phyloP scores from a whole-genome alignment of 2,329 filamentous ascomycete genomes.

The Cladosporium austrohemisphaericum region DNA sequence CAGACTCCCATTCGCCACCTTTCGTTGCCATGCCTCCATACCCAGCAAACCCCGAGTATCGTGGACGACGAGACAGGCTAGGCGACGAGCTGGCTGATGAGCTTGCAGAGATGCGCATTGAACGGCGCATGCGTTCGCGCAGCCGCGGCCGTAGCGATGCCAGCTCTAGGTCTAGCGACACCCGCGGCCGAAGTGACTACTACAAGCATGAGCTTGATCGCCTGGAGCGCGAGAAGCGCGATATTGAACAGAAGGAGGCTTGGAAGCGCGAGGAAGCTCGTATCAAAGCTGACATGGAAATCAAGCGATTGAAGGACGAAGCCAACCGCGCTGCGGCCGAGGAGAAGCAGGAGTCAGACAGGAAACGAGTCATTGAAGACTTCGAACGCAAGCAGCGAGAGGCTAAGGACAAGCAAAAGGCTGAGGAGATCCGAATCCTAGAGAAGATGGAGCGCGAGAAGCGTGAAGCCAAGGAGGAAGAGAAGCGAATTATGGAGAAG shows the following conservation, averaged over 20 bases:
- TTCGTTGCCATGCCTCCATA: constrained; percentile 21
- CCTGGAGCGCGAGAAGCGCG: constrained; percentile 33
- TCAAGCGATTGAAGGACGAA: constrained; percentile 31
- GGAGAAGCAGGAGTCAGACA: constrained; percentile 34
- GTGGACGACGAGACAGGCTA: constrained; percentile 18
- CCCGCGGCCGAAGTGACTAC: constrained; percentile 26
- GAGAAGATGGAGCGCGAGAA: constrained; percentile 39
- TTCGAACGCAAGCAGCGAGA: constrained; percentile 39
- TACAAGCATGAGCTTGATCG: constrained; percentile 32
- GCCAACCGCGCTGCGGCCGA: constrained; percentile 32
- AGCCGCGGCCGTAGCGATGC: constrained; percentile 31
- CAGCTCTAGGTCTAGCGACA: constrained; percentile 25
- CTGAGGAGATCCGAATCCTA: constrained; percentile 39
- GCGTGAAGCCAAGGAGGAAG: constrained; percentile 35
- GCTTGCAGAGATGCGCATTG: constrained; percentile 29
- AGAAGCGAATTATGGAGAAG: constrained; percentile 30
- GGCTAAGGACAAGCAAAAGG: constrained; percentile 32
- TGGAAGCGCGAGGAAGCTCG: constrained; percentile 38
- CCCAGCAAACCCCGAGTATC: constrained; percentile 4
- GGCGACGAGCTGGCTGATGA: constrained; percentile 29
- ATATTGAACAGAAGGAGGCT: constrained; percentile 30
- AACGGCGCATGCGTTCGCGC: constrained; percentile 32
- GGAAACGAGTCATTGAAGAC: constrained; percentile 37
- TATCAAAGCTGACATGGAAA: constrained; percentile 26
- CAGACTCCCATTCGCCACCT: constrained; percentile 18